These are phyloP conservation scores for Parastagonospora nodorum DNA, from an alignment of 2,329 filamentous ascomycete species.

Conservation along the genomic window DNA sequence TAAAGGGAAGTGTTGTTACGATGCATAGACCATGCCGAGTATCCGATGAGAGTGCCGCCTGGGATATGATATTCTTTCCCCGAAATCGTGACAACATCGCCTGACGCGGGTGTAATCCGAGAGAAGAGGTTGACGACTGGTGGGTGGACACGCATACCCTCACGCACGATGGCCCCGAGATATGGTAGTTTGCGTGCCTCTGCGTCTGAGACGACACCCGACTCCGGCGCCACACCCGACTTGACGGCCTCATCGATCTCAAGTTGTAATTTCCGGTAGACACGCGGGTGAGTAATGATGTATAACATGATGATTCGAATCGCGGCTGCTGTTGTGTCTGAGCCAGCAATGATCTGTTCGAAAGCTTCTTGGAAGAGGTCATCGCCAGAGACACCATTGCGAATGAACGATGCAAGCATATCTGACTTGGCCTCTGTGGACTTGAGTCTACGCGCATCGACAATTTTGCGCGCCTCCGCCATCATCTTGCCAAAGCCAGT, in stretches of 20 bases:
- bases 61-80: slow-evolving; percentile 38
- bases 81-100: slow-evolving; percentile 38
- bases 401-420: slow-evolving; percentile 61
- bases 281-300: slow-evolving; percentile 56
- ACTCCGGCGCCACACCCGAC: slow-evolving; percentile 41
- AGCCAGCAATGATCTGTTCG: slow-evolving; percentile 59
- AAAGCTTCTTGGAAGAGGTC: slow-evolving; percentile 51
- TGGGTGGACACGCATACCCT: slow-evolving; percentile 53
- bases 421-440: slow-evolving; percentile 52
- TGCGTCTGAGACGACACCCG: slow-evolving; percentile 54
- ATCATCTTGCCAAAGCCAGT: slow-evolving; percentile 41
- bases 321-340: slow-evolving; percentile 62
- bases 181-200: slow-evolving; percentile 51
- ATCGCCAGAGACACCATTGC: slow-evolving; percentile 49
- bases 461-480: slow-evolving; percentile 33
- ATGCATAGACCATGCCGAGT: slow-evolving; percentile 41
- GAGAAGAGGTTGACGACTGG: slow-evolving; percentile 43
- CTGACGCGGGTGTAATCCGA: slow-evolving; percentile 35
- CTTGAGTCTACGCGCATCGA: slow-evolving; percentile 52
- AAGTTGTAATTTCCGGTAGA: slow-evolving; percentile 52
- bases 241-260: slow-evolving; percentile 53
- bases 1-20: slow-evolving; percentile 37
- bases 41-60: slow-evolving; percentile 42
- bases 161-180: slow-evolving; percentile 54
- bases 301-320: slow-evolving; percentile 60